These are phyloP conservation scores for Domatiomyces catenatus DNA, from an alignment of 2,329 filamentous ascomycete genomes.

Conservation along the genomic window DNA sequence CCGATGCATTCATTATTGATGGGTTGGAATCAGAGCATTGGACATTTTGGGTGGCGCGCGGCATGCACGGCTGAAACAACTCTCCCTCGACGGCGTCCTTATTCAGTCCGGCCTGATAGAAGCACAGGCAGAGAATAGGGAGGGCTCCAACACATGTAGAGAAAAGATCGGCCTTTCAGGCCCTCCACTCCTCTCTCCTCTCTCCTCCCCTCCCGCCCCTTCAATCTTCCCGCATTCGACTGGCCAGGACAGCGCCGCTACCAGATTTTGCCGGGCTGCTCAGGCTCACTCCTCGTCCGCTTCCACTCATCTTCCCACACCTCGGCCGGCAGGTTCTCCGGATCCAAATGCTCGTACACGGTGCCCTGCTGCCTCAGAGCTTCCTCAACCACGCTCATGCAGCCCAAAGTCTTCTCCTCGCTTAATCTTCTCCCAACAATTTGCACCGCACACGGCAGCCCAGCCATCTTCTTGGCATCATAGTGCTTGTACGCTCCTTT, in stretches of 20 bases:
- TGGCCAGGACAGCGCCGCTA: background rate
- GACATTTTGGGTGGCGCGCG: background rate
- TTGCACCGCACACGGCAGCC: conserved; percentile 73
- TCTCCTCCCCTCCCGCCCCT: background rate
- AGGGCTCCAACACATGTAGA: background rate
- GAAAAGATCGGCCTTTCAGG: background rate
- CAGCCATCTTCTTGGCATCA: conserved; percentile 67
- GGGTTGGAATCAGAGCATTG: background rate
- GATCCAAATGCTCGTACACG: conserved; percentile 35
- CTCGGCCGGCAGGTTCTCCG: conserved; percentile 20
- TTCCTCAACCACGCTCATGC: conserved; percentile 65
- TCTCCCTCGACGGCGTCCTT: background rate
- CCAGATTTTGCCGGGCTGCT: background rate
- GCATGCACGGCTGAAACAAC: background rate
- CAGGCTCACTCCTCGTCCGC: background rate
- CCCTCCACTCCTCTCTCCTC: background rate
- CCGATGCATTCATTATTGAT: background rate
- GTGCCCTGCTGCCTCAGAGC: conserved; percentile 45
- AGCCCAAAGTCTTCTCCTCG: conserved; percentile 72
- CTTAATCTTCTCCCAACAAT: conserved; percentile 64
- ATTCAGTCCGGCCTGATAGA: background rate
- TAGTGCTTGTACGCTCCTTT: conserved; percentile 76
- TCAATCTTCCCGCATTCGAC: background rate
- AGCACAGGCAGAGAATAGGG: background rate
- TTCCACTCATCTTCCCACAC: background rate